Evolutionary conservation across 495 filamentous ascomycete species (phyloP).

Genomic region (Chaetomium cochliodes): DNA sequence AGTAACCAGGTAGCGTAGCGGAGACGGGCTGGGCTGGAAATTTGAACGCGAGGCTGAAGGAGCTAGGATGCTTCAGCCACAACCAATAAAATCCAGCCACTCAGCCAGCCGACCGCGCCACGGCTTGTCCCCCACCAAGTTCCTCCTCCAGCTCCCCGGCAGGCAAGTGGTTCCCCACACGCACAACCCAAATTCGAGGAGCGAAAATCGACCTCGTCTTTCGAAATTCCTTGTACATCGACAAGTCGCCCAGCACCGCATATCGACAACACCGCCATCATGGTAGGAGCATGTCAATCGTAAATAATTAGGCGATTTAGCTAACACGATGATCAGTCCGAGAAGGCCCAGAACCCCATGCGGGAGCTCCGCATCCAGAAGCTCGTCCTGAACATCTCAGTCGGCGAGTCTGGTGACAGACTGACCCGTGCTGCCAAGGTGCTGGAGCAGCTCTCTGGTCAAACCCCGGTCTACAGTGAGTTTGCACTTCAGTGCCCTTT

Average conservation of each 20-base stretch:
- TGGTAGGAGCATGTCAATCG: constrained; percentile 27
- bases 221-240: constrained; percentile 25
- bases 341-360: constrained; percentile 96
- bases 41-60: constrained; percentile 39
- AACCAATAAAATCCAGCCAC: constrained; percentile 22
- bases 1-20: constrained; percentile 2
- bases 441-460: constrained; percentile 98
- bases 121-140: constrained; percentile 32
- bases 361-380: constrained; percentile 99
- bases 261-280: constrained; percentile 34
- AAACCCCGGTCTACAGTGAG: constrained; percentile 98
- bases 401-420: constrained; percentile 99
- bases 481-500: constrained; percentile 3
- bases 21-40: constrained; percentile 23
- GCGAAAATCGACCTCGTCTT: constrained; percentile 31
- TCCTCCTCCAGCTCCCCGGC: background rate
- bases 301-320: background rate
- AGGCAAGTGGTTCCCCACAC: constrained; percentile 24
- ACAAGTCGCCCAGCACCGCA: constrained; percentile 26
- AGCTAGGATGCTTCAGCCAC: constrained; percentile 28
- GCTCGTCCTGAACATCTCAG: constrained; percentile 99
- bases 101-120: background rate
- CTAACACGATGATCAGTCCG: constrained; percentile 46
- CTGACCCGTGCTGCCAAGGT: constrained; percentile 99
- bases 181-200: constrained; percentile 34